These are phyloP conservation scores for Tardiomyces blankii DNA, from an alignment of 1,139 yeast genomes.

Conservation along the genomic window DNA sequence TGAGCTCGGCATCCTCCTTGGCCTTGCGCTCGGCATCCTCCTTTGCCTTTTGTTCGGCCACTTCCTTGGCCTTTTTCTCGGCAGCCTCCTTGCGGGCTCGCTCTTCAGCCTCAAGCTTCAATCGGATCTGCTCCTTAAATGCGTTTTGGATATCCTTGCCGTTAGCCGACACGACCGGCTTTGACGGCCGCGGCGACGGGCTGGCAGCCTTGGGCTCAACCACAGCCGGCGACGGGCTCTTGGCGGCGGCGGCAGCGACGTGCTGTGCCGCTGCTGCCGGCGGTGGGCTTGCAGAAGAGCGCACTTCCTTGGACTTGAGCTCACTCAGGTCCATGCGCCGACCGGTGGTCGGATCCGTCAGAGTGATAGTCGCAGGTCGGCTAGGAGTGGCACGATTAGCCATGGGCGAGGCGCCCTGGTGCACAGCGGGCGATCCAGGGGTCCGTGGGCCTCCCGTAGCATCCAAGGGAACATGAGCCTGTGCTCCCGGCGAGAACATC, in stretches of 20 bases:
- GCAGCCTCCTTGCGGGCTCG: constrained; percentile 11
- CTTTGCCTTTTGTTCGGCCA: constrained; percentile 8
- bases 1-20: constrained; percentile 5
- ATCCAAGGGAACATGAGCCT: background rate
- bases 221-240: constrained; percentile 1
- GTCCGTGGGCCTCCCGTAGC: background rate
- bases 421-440: background rate
- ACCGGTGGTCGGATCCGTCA: constrained; percentile 19
- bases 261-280: background rate
- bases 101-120: constrained; percentile 5
- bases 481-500: background rate
- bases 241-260: background rate
- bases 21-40: constrained; percentile 6
- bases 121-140: constrained; percentile 16
- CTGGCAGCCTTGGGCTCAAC: constrained; percentile 4
- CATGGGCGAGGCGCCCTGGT: background rate
- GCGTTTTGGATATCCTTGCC: constrained; percentile 12
- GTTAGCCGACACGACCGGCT: background rate
- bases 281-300: background rate
- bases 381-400: background rate
- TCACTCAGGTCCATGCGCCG: constrained; percentile 15
- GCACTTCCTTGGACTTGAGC: background rate
- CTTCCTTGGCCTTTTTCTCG: constrained; percentile 10
- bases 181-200: background rate
- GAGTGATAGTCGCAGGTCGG: constrained; percentile 14